Percentiles rank a stretch among this genome's conserved stretches.
These are phyloP conservation scores for Wallacemonas sp. DNA, from an alignment of 208 protist genomes.

Conservation along the genomic window DNA sequence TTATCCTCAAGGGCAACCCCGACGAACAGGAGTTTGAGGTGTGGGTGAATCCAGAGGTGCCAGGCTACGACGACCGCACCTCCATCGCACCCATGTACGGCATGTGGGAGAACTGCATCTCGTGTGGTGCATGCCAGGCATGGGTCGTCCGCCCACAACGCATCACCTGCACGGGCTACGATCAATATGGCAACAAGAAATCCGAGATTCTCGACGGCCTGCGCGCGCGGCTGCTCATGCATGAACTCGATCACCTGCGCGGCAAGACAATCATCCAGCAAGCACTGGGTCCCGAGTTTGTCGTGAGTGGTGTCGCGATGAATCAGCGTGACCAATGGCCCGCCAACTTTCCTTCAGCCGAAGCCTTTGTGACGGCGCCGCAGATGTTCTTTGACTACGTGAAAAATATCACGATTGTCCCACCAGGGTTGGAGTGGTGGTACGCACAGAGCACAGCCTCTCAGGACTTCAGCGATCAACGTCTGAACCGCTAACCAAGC, in stretches of 20 bases:
- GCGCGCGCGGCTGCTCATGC: constrained; percentile 85
- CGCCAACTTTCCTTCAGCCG: constrained; percentile 82
- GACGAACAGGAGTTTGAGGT: constrained; percentile 79
- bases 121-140: constrained; percentile 61
- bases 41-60: constrained; percentile 84
- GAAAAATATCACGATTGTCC: constrained; percentile 68
- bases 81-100: constrained; percentile 88
- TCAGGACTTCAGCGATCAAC: constrained; percentile 60
- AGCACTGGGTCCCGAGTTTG: constrained; percentile 77
- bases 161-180: constrained; percentile 69
- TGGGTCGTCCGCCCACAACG: constrained; percentile 86
- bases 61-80: constrained; percentile 66
- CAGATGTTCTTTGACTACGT: constrained; percentile 90
- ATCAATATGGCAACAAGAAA: constrained; percentile 80
- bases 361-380: constrained; percentile 73
- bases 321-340: constrained; percentile 83
- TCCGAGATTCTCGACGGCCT: constrained; percentile 79
- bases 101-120: constrained; percentile 93
- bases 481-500: constrained; percentile 27
- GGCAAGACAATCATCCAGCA: constrained; percentile 86
- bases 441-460: constrained; percentile 45
- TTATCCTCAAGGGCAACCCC: constrained; percentile 66
- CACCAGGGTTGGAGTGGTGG: constrained; percentile 83
- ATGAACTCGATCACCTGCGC: constrained; percentile 86
- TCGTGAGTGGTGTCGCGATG: constrained; percentile 74